Evolutionary conservation across 768 basidiomycete genomes (phyloP).

Genomic region (Suillus lakei): DNA sequence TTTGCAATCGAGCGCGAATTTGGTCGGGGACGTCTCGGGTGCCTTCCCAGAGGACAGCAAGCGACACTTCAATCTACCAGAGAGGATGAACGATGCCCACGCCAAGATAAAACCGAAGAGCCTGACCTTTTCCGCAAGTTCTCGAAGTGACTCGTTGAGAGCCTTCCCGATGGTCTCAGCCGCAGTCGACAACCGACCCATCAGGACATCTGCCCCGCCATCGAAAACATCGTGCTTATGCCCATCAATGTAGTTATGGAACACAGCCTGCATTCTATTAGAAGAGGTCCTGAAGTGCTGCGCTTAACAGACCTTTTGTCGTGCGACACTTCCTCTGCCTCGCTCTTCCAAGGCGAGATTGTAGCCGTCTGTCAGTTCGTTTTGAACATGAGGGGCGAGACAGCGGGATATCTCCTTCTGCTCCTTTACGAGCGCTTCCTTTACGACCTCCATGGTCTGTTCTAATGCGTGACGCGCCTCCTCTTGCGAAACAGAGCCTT

Average conservation of each 20-base stretch:
- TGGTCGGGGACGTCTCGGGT: slow-evolving; percentile 53
- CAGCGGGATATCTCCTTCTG: slow-evolving; percentile 66
- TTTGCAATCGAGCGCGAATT: slow-evolving; percentile 41
- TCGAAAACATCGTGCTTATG: slow-evolving; percentile 57
- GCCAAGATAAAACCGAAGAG: slow-evolving; percentile 15
- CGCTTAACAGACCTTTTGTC: slow-evolving; percentile 54
- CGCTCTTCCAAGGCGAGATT: slow-evolving; percentile 56
- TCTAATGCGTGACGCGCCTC: slow-evolving; percentile 55
- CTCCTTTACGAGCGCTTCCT: slow-evolving; percentile 52
- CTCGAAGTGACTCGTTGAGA: slow-evolving; percentile 48
- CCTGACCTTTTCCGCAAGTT: slow-evolving; percentile 61
- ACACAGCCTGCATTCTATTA: slow-evolving; percentile 42
- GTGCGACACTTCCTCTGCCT: slow-evolving; percentile 59
- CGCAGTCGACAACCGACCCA: slow-evolving; percentile 50
- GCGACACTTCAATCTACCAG: slow-evolving; percentile 52
- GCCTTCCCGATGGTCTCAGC: slow-evolving; percentile 55
- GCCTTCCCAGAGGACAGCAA: slow-evolving; percentile 66
- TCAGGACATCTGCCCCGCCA: slow-evolving; percentile 53
- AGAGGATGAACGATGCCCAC: neutral
- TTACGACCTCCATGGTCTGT: slow-evolving; percentile 52
- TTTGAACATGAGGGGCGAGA: slow-evolving; percentile 60
- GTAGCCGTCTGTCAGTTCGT: slow-evolving; percentile 55
- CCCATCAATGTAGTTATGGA: slow-evolving; percentile 48
- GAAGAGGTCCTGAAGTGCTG: slow-evolving; percentile 4
- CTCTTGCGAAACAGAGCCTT: slow-evolving; percentile 55